phyloP scores from a whole-genome alignment of 108 stramenopile genomes.

The Phaeodactylum tricornutum region DNA sequence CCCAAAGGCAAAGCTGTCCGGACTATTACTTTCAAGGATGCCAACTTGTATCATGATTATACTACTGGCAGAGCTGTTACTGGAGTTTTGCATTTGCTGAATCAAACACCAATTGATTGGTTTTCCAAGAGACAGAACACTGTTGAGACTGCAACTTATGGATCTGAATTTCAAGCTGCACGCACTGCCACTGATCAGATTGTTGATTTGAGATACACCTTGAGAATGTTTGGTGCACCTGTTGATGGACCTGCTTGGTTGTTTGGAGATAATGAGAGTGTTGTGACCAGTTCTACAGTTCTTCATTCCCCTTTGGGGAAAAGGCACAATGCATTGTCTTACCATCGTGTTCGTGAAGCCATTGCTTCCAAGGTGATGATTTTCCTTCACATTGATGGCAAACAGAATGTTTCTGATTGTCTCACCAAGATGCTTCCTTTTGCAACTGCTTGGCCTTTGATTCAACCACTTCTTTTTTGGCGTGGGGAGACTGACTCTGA shows the following conservation, averaged over 20 bases:
- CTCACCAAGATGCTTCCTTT: conserved; percentile 3
- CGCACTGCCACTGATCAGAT: conserved; percentile 16
- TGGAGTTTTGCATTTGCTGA: conserved; percentile 9
- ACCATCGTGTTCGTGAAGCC: conserved; percentile 15
- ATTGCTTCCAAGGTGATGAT: conserved; percentile 6
- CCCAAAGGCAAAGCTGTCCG: neutral
- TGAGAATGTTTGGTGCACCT: conserved; percentile 18
- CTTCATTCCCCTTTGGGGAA: conserved; percentile 10
- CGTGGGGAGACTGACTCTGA: neutral
- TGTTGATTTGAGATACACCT: conserved; percentile 14
- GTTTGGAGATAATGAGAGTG: conserved; percentile 29
- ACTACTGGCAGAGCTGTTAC: conserved; percentile 10
- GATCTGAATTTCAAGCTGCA: conserved; percentile 29
- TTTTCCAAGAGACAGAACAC: conserved; percentile 27
- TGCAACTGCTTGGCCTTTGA: neutral
- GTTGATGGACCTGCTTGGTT: conserved; percentile 17
- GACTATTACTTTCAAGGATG: conserved; percentile 7
- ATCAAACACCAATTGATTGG: conserved; percentile 10
- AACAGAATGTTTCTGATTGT: conserved; percentile 10
- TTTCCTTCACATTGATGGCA: conserved; percentile 4
- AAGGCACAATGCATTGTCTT: conserved; percentile 11
- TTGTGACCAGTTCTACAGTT: conserved; percentile 13
- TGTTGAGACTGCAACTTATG: conserved; percentile 24
- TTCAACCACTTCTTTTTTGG: neutral
- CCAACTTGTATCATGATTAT: conserved; percentile 13